phyloP scores from a whole-genome alignment of 2,329 filamentous ascomycete genomes.

The Aureobasidium sp. region DNA sequence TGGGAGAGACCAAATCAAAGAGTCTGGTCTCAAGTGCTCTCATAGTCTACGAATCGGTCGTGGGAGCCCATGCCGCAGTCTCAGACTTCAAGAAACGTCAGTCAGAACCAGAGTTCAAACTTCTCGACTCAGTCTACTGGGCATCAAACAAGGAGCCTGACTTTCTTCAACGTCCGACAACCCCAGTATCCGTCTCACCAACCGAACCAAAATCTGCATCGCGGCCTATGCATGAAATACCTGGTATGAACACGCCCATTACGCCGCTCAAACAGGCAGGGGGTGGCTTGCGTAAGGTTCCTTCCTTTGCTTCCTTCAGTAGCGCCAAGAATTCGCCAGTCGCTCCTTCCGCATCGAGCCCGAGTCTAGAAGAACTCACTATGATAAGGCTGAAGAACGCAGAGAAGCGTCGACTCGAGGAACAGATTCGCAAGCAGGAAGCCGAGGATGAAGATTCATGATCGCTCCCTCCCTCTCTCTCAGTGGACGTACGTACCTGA shows the following conservation, averaged over 20 bases:
- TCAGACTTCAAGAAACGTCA: slow-evolving; percentile 35
- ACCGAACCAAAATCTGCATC: neutral
- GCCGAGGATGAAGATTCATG: slow-evolving; percentile 4
- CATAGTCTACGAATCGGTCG: slow-evolving; percentile 48
- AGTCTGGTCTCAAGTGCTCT: slow-evolving; percentile 44
- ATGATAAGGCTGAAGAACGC: slow-evolving; percentile 37
- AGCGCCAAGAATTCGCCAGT: slow-evolving; percentile 17
- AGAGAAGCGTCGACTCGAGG: slow-evolving; percentile 35
- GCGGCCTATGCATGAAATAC: neutral
- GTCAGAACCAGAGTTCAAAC: slow-evolving; percentile 30
- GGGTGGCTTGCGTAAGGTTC: slow-evolving; percentile 29
- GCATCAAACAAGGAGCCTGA: slow-evolving; percentile 43
- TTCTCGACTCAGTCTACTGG: slow-evolving; percentile 46
- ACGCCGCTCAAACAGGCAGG: slow-evolving; percentile 18
- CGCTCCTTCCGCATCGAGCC: slow-evolving; percentile 17
- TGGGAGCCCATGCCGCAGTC: slow-evolving; percentile 49
- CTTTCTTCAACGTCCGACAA: slow-evolving; percentile 18
- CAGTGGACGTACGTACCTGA: neutral
- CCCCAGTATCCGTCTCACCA: neutral
- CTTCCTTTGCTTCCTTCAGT: slow-evolving; percentile 34
- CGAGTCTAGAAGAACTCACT: slow-evolving; percentile 31
- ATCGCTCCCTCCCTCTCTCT: neutral
- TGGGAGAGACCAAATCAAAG: slow-evolving; percentile 42
- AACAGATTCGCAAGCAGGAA: slow-evolving; percentile 33
- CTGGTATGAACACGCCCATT: slow-evolving; percentile 20